Evolutionary conservation across 1,139 yeast species (phyloP).

Genomic region (Ogataea hybrid): DNA sequence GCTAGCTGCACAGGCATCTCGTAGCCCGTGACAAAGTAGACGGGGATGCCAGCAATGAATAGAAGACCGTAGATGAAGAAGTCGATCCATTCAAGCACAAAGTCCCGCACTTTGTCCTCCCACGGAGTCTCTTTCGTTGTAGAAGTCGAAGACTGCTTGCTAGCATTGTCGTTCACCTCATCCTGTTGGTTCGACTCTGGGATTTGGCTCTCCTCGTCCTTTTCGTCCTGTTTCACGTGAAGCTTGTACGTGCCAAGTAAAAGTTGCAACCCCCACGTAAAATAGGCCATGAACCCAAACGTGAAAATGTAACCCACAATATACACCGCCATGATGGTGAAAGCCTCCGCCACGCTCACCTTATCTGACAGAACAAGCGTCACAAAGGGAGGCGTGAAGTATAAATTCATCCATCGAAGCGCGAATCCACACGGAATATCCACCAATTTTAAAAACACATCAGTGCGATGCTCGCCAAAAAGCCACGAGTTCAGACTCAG

Average conservation of each 20-base stretch:
- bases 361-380: slow-evolving; percentile 64
- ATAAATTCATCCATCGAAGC: slow-evolving; percentile 74
- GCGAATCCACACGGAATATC: slow-evolving; percentile 70
- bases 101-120: slow-evolving; percentile 6
- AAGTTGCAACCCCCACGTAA: slow-evolving; percentile 41
- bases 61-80: slow-evolving; percentile 49
- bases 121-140: not conserved
- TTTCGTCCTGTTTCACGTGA: not conserved
- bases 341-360: slow-evolving; percentile 64
- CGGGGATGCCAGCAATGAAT: slow-evolving; percentile 54
- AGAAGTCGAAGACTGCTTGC: too few species aligned
- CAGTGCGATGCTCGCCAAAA: slow-evolving; percentile 39
- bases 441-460: slow-evolving; percentile 42
- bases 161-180: too few species aligned
- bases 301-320: slow-evolving; percentile 58
- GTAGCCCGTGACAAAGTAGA: slow-evolving; percentile 50
- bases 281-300: slow-evolving; percentile 47
- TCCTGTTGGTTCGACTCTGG: not conserved
- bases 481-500: slow-evolving; percentile 39
- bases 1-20: slow-evolving; percentile 64
- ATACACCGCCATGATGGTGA: slow-evolving; percentile 73
- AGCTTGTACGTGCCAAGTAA: slow-evolving; percentile 33
- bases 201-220: not conserved
- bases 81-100: slow-evolving; percentile 41
- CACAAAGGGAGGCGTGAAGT: slow-evolving; percentile 75